Conservation (phyloP, 2,329 filamentous ascomycete genomes). For the Westerdykella ornata region DNA sequence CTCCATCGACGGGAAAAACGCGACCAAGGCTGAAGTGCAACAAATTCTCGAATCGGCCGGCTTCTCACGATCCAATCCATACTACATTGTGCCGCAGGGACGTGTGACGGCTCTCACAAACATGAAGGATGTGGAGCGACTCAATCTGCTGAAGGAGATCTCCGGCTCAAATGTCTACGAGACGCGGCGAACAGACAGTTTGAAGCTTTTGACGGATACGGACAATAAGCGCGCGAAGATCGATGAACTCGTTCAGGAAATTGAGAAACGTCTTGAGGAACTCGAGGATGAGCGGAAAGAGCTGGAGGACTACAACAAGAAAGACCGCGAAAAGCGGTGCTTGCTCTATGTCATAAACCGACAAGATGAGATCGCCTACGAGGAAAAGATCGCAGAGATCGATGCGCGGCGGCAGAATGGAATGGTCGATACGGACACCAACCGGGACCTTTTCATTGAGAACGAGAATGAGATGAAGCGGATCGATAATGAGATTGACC, state of each 20-base stretch:
- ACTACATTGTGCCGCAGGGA: slow-evolving; percentile 97
- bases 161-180: slow-evolving; percentile 97
- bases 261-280: slow-evolving; percentile 81
- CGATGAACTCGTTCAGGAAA: slow-evolving; percentile 83
- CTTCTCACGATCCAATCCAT: slow-evolving; percentile 94
- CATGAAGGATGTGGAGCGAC: slow-evolving; percentile 91
- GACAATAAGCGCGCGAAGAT: slow-evolving; percentile 93
- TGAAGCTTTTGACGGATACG: slow-evolving; percentile 96
- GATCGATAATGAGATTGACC: slow-evolving; percentile 71
- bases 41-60: slow-evolving; percentile 93
- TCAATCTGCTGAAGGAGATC: slow-evolving; percentile 93
- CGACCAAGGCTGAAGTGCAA: slow-evolving; percentile 88
- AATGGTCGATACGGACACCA: slow-evolving; percentile 76
- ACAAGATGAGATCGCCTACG: slow-evolving; percentile 74
- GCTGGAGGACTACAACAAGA: slow-evolving; percentile 86
- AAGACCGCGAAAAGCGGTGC: slow-evolving; percentile 84
- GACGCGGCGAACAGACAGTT: slow-evolving; percentile 77
- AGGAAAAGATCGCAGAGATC: slow-evolving; percentile 70
- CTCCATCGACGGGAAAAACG: slow-evolving; percentile 92
- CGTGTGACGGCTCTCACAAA: slow-evolving; percentile 94
- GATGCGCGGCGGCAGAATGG: slow-evolving; percentile 76
- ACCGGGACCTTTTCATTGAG: slow-evolving; percentile 66
- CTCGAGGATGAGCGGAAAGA: slow-evolving; percentile 97
- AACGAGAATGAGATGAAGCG: slow-evolving; percentile 72
- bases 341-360: slow-evolving; percentile 93